phyloP scores from a whole-genome alignment of 2,329 filamentous ascomycete species.

The Microcera coccophila region DNA sequence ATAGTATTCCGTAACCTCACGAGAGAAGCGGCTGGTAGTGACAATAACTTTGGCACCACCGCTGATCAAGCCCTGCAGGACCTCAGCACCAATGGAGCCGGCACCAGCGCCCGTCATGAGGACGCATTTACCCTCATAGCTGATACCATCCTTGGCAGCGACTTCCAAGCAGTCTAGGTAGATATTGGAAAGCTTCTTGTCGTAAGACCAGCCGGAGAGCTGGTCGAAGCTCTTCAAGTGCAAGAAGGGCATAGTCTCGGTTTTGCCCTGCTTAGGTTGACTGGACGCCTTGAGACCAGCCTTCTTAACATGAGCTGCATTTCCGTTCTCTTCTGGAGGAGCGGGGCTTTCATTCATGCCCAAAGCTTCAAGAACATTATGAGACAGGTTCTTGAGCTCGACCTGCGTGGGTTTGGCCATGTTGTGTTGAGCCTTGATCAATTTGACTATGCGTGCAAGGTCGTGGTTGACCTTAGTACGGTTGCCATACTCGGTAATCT shows the following conservation, averaged over 20 bases:
- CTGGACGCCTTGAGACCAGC: constrained; percentile 45
- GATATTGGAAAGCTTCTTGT: constrained; percentile 91
- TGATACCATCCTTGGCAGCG: constrained; percentile 81
- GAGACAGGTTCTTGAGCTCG: constrained; percentile 93
- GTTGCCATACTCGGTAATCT: constrained; percentile 98
- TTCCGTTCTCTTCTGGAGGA: constrained; percentile 79
- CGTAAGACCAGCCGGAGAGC: constrained; percentile 96
- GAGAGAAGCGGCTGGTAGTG: constrained; percentile 93
- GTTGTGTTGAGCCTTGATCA: constrained; percentile 97
- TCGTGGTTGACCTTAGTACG: constrained; percentile 97
- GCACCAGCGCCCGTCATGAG: constrained; percentile 98
- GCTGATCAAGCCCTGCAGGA: constrained; percentile 91
- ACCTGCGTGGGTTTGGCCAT: constrained; percentile 93
- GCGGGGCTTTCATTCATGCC: constrained; percentile 99
- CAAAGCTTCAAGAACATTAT: constrained; percentile 87
- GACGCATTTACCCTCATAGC: constrained; percentile 90
- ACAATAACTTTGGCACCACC: constrained; percentile 96
- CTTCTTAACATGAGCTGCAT: constrained; percentile 59
- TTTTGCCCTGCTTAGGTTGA: constrained; percentile 71
- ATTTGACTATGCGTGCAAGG: constrained; percentile 89
- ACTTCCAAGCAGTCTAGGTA: constrained; percentile 92
- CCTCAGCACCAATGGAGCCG: constrained; percentile 95
- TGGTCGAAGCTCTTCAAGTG: constrained; percentile 95
- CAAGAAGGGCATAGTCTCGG: constrained; percentile 95
- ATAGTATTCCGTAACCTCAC: constrained; percentile 98